Base-by-base conservation (phyloP, 257 asterid genomes). In the Capsicum baccatum region DNA sequence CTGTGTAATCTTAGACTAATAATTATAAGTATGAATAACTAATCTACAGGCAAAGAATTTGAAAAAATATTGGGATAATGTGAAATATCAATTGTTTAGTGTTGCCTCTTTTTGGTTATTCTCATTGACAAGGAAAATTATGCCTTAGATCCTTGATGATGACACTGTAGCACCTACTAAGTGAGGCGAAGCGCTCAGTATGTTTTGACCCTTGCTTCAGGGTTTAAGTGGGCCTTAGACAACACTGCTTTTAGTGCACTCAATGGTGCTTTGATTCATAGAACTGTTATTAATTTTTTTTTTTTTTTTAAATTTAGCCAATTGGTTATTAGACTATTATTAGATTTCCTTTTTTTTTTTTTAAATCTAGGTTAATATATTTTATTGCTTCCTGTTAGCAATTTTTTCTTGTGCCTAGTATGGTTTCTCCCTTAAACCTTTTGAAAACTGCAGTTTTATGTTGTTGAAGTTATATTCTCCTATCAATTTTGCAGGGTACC, bases 401-500 rank as follows among this genome's bases (percentile, higher is more conserved):
- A 11, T 16, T 67, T 35, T 48, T 67, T 55, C n/a, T 67, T 52
- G 44, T 8, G 8, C 17, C 39, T 63, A n/a, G 13, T 54, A 37
- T 35, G 50, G 71, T 59, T 80, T 50, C 33, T 69, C 26, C 17
- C 26, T n/a, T 69, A 39, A 69, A 39, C 8, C 78, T 15, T 39
- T 54, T 78, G 64, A 26, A 14, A 54, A 26, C 21, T 78, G 64
- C 64, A 15, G 42, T 21, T 54, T 54, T 55, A 54, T 55, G 64
- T 78, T 76, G 63, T 8, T 52, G 60, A 19, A 48, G 60, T 52
- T 21, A 76, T 52, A 52, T 52, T 52, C 42, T 74, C 21, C 19
- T 50, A 52, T 78, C 85, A 67, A 85, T 85, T 58, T 86, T 88
- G 83, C 91, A 97, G 99, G 99, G 97, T 97, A 84, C 97, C 99